phyloP scores from a whole-genome alignment of 331 rosid species.

The Arachis monticola region DNA sequence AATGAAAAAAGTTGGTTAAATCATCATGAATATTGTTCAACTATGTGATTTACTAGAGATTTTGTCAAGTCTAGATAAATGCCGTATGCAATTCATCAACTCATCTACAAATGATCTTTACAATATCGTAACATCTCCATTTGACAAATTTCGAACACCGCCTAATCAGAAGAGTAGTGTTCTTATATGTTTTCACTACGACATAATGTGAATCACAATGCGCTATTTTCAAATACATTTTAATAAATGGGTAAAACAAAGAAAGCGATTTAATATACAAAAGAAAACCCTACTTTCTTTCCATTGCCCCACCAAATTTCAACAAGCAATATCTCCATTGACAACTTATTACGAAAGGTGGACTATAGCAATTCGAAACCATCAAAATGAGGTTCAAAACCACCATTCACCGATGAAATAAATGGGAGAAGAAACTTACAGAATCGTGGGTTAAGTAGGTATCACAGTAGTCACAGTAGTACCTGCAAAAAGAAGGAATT shows the following conservation, averaged over 20 bases:
- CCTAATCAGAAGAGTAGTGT: too few relatives aligned
- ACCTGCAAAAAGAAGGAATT: conserved; percentile 52
- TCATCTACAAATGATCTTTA: too few relatives aligned
- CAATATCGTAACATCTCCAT: too few relatives aligned
- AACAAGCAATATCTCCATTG: neutral
- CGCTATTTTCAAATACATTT: neutral
- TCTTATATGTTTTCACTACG: too few relatives aligned
- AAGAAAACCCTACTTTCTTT: neutral
- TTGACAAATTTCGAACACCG: too few relatives aligned
- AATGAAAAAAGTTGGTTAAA: too few relatives aligned
- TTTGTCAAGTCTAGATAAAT: too few relatives aligned
- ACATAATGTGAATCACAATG: neutral
- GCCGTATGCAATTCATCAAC: too few relatives aligned
- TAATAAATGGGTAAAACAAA: neutral
- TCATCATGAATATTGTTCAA: too few relatives aligned
- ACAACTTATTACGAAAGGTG: neutral
- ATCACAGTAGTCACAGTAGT: conserved; percentile 94
- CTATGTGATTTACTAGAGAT: too few relatives aligned
- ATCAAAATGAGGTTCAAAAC: neutral
- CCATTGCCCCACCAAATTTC: neutral
- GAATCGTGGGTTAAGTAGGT: conserved; percentile 94
- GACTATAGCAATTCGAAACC: neutral
- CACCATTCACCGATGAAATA: neutral
- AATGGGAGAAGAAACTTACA: conserved; percentile 45
- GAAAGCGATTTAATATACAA: neutral